A percentile compares a stretch with the other conserved stretches of the same genome.
These are phyloP conservation scores for Stachybotrys elegans DNA, from an alignment of 2,329 filamentous ascomycete species.

Conservation along the genomic window DNA sequence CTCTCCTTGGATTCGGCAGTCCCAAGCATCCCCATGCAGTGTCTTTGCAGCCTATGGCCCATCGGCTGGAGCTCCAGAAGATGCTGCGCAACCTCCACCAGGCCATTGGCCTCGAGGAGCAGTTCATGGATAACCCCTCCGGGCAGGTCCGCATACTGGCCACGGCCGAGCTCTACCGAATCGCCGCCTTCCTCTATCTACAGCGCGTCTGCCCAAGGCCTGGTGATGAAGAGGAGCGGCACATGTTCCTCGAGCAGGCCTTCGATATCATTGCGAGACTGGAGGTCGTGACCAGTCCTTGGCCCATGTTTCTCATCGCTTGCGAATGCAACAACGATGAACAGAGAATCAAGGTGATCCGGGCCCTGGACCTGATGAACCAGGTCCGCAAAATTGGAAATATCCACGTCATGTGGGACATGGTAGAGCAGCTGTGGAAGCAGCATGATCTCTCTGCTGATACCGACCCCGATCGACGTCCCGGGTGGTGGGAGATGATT, in stretches of 20 bases:
- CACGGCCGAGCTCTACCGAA: slow-evolving; percentile 46
- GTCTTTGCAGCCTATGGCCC: slow-evolving; percentile 12
- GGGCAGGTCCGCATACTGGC: slow-evolving; percentile 26
- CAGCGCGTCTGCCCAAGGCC: slow-evolving; percentile 22
- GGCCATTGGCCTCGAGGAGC: slow-evolving; percentile 6
- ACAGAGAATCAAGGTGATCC: slow-evolving; percentile 33
- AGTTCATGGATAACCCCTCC: slow-evolving; percentile 18
- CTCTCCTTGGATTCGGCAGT: too few species aligned
- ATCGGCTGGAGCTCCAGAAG: slow-evolving; percentile 10
- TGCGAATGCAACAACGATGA: slow-evolving; percentile 37
- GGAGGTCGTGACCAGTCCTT: slow-evolving; percentile 40
- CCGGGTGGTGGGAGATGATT: slow-evolving; percentile 8
- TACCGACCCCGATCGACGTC: slow-evolving; percentile 1
- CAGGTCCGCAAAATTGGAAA: slow-evolving; percentile 38
- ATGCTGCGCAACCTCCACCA: slow-evolving; percentile 8
- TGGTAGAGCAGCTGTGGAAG: slow-evolving; percentile 42
- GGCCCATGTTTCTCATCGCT: slow-evolving; percentile 42
- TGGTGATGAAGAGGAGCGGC: slow-evolving; percentile 7
- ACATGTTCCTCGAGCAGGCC: slow-evolving; percentile 25
- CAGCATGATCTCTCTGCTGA: slow-evolving; percentile 32
- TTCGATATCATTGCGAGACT: slow-evolving; percentile 30
- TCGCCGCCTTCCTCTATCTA: slow-evolving; percentile 41
- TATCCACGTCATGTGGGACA: slow-evolving; percentile 34
- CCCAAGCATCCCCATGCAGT: too few species aligned
- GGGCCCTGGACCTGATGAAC: slow-evolving; percentile 36